Evolutionary conservation across 2,329 filamentous ascomycete species (phyloP), one percentile per base, ranked within the genome.

Genomic region (Diplodia mutila): DNA sequence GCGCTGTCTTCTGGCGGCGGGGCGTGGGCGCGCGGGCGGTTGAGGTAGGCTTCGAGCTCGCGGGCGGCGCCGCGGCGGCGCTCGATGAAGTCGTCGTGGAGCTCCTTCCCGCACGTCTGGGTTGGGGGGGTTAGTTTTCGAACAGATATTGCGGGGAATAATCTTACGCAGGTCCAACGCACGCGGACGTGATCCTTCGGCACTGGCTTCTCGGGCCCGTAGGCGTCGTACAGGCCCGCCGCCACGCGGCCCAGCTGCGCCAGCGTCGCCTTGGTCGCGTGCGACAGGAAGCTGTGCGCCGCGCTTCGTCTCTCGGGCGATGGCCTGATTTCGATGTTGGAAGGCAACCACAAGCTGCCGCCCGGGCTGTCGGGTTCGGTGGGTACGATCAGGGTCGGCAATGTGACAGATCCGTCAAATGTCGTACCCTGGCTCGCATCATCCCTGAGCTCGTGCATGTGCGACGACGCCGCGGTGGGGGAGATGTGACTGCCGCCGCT

Each of bases 71-170:
- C 79, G 5, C 74, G 72, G 32, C 76, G 73, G 18, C 70, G 68
- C 69, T 81, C 79, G 54, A 77, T 70, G 59, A 77, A 80, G 70
- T 81, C 79, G 61, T 81, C 79, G 66, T 79, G 76, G 7, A 80
- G 70, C 2, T 70, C 51, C 27, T 75, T 72, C 23, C 77, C 77
- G 57, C 76, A 79, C 21, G 72, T 71, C 75, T 77, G 29, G n/a
- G n/a, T n/a, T n/a, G n/a, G n/a, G n/a, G n/a, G n/a, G n/a, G n/a
- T n/a, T n/a, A n/a, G n/a, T n/a, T n/a, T n/a, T n/a, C n/a, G n/a
- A n/a, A n/a, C n/a, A n/a, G n/a, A n/a, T n/a, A n/a, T n/a, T n/a
- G n/a, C n/a, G n/a, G n/a, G n/a, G n/a, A n/a, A n/a, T n/a, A n/a
- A n/a, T n/a, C 74, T 71, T 69, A 77, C 75, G 68, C 77, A 79